A percentile compares a stretch with the other conserved stretches of the same genome.
phyloP scores from a whole-genome alignment of 106 monocot species.

The Acorus gramineus region DNA sequence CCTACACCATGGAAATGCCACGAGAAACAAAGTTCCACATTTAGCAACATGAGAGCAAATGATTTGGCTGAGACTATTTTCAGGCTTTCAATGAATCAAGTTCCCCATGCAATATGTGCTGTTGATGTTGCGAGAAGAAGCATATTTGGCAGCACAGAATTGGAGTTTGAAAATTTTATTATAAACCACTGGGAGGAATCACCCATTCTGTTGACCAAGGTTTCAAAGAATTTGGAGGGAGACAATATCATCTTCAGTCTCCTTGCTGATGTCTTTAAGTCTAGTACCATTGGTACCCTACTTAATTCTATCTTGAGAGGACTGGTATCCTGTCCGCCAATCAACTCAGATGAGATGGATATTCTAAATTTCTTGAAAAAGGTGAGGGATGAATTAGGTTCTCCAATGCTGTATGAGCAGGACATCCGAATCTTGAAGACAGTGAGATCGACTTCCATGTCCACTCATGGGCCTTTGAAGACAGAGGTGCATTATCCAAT shows the following conservation, averaged over 20 bases:
- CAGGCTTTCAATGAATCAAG: constrained; percentile 54
- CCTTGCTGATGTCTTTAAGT: constrained; percentile 27
- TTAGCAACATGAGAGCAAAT: not conserved
- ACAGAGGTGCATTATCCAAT: constrained; percentile 47
- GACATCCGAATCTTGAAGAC: constrained; percentile 69
- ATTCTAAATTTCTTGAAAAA: constrained; percentile 52
- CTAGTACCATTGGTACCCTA: constrained; percentile 11
- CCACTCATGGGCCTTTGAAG: not conserved
- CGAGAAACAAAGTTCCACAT: not conserved
- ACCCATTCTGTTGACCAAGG: constrained; percentile 29
- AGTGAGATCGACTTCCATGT: constrained; percentile 1
- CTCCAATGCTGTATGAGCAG: constrained; percentile 48
- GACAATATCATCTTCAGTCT: constrained; percentile 26
- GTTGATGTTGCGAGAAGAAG: constrained; percentile 19
- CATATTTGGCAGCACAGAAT: constrained; percentile 44
- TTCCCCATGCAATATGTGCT: constrained; percentile 8
- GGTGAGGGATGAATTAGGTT: constrained; percentile 34
- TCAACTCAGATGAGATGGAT: constrained; percentile 71
- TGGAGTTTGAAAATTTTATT: constrained; percentile 41
- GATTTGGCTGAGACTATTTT: constrained; percentile 65
- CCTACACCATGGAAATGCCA: too few species aligned
- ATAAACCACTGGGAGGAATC: constrained; percentile 53
- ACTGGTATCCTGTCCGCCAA: constrained; percentile 55
- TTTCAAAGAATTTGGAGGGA: constrained; percentile 10
- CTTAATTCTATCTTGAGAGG: constrained; percentile 33